These are phyloP conservation scores for Solanum sitiens DNA, from an alignment of 257 asterid species.

Conservation along the genomic window DNA sequence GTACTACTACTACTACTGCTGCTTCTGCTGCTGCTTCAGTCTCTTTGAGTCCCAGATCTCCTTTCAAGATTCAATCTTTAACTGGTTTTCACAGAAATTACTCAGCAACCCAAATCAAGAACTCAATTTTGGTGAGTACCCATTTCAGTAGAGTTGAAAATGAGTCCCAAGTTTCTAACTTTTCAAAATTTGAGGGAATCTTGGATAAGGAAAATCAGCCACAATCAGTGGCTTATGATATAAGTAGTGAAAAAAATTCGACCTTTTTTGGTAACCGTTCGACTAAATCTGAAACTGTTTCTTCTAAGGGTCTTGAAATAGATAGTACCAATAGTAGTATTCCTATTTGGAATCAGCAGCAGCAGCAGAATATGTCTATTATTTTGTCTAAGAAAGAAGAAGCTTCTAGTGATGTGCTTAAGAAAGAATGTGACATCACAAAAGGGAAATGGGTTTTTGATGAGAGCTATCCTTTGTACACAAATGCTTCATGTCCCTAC, in stretches of 20 bases:
- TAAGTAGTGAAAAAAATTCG: background rate
- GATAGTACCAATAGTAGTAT: background rate
- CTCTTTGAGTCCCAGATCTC: background rate
- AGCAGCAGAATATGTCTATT: background rate
- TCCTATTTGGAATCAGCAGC: background rate
- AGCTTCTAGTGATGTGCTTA: background rate
- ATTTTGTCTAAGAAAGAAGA: background rate
- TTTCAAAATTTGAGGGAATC: background rate
- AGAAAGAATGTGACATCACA: constrained; percentile 37
- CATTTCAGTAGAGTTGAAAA: background rate
- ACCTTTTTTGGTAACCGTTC: background rate
- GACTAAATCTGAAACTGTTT: background rate
- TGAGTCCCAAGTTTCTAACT: background rate
- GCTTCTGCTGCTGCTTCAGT: background rate
- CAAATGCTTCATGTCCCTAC: constrained; percentile 56
- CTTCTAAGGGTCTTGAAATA: background rate
- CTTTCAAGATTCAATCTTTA: background rate
- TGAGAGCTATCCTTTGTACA: constrained; percentile 68
- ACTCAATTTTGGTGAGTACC: constrained; percentile 11
- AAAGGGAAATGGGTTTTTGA: constrained; percentile 80
- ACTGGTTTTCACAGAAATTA: constrained; percentile 6
- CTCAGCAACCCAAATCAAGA: constrained; percentile 10
- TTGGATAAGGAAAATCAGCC: background rate
- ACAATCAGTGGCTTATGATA: background rate
- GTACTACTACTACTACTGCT: background rate